These are phyloP conservation scores for Lagerstroemia speciosa DNA, from an alignment of 345 rosid species.

Conservation along the genomic window DNA sequence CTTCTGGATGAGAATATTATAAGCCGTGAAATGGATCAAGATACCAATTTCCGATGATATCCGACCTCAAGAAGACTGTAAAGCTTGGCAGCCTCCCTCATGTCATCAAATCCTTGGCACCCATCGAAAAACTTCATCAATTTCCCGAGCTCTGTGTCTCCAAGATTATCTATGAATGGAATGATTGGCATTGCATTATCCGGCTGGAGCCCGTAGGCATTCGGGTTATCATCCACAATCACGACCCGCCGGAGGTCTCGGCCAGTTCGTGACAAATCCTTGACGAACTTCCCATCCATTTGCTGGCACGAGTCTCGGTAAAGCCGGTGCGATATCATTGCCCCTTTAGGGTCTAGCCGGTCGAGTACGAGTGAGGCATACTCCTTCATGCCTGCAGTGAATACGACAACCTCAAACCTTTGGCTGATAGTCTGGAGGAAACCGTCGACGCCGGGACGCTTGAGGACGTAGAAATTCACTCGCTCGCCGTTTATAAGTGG, in stretches of 20 bases:
- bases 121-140: constrained; percentile 43
- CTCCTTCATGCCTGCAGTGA: constrained; percentile 76
- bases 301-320: constrained; percentile 63
- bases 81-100: constrained; percentile 63
- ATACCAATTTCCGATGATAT: not conserved
- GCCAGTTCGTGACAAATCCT: constrained; percentile 60
- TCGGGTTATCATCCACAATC: constrained; percentile 82
- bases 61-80: constrained; percentile 14
- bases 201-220: constrained; percentile 60
- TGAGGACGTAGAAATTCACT: constrained; percentile 59
- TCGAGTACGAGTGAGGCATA: constrained; percentile 78
- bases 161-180: constrained; percentile 48
- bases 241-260: constrained; percentile 52
- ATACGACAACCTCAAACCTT: constrained; percentile 60
- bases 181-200: constrained; percentile 69
- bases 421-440: constrained; percentile 46
- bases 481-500: constrained; percentile 55
- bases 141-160: constrained; percentile 48
- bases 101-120: constrained; percentile 47
- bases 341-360: constrained; percentile 38
- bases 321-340: constrained; percentile 58
- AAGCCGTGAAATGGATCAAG: not conserved
- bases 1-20: no score
- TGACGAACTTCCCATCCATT: constrained; percentile 60
- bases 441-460: constrained; percentile 77